phyloP scores from a whole-genome alignment of 108 stramenopile genomes.

The Cylindrotheca fusiformis region DNA sequence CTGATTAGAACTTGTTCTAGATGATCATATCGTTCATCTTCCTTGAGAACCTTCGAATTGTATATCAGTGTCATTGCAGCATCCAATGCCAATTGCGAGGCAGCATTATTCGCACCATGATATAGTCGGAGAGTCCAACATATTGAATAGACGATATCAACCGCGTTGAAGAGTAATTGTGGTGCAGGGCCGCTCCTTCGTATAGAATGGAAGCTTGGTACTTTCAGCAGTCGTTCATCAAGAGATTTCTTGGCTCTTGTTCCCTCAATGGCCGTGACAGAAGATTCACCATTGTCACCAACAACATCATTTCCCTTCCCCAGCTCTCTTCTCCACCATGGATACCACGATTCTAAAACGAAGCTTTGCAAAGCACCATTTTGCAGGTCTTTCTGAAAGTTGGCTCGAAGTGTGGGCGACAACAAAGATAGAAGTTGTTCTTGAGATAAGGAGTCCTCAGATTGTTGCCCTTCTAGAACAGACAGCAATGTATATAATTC shows the following conservation, averaged over 20 bases:
- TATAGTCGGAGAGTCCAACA: constrained; percentile 37
- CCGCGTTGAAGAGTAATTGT: constrained; percentile 28
- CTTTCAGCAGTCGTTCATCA: constrained; percentile 27
- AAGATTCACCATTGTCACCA: background rate
- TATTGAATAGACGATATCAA: constrained; percentile 36
- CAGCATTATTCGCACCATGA: constrained; percentile 40
- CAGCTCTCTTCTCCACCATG: constrained; percentile 50
- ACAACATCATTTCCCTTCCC: background rate
- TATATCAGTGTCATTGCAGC: constrained; percentile 29
- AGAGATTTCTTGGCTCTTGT: constrained; percentile 3
- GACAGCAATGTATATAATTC: constrained; percentile 34
- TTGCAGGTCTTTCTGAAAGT: constrained; percentile 32
- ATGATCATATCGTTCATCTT: constrained; percentile 17
- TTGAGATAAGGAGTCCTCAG: background rate
- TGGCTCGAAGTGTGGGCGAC: constrained; percentile 11
- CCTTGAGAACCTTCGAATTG: constrained; percentile 29
- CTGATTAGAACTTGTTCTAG: constrained; percentile 25
- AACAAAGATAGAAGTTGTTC: constrained; percentile 15
- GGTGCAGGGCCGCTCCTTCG: constrained; percentile 6
- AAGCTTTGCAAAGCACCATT: constrained; percentile 21
- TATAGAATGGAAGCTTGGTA: constrained; percentile 10
- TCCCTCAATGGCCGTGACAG: background rate
- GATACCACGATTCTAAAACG: constrained; percentile 41
- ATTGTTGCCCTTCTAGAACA: constrained; percentile 3
- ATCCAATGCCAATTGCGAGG: constrained; percentile 25